Conservation (phyloP, 805 yeast genomes). For the Ascoidea asiatica region DNA sequence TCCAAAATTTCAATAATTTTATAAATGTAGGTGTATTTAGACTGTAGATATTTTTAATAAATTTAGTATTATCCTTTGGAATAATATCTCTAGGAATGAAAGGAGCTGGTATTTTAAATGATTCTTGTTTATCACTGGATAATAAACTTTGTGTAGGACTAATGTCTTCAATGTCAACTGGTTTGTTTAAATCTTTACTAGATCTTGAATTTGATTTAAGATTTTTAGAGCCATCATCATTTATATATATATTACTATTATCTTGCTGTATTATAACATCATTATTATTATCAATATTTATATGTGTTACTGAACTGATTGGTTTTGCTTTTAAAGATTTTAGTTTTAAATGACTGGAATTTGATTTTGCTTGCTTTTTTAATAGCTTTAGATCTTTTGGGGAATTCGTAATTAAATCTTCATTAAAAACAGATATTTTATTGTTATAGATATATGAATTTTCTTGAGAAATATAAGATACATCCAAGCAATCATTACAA, state of each 20-base stretch:
- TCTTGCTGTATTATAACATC: not conserved
- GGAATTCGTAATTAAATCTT: not conserved
- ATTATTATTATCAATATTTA: not conserved
- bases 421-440: not conserved
- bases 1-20: constrained; percentile 10
- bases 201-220: not conserved
- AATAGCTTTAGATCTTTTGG: not conserved
- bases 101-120: not conserved
- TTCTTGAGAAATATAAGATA: not conserved
- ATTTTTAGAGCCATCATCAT: not conserved
- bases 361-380: not conserved
- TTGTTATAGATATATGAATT: not conserved
- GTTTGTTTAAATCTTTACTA: not conserved
- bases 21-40: constrained; percentile 9
- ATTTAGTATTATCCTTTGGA: constrained; percentile 3
- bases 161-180: not conserved
- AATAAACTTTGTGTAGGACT: not conserved
- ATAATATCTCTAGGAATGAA: not conserved
- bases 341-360: not conserved
- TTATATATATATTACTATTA: no score
- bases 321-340: not conserved
- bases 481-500: not conserved
- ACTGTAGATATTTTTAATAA: constrained; percentile 4
- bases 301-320: not conserved
- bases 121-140: not conserved